A percentile compares a stretch with the other conserved stretches of the same genome.
phyloP scores from a whole-genome alignment of 768 basidiomycete genomes.

The Leccinum rimulosum region DNA sequence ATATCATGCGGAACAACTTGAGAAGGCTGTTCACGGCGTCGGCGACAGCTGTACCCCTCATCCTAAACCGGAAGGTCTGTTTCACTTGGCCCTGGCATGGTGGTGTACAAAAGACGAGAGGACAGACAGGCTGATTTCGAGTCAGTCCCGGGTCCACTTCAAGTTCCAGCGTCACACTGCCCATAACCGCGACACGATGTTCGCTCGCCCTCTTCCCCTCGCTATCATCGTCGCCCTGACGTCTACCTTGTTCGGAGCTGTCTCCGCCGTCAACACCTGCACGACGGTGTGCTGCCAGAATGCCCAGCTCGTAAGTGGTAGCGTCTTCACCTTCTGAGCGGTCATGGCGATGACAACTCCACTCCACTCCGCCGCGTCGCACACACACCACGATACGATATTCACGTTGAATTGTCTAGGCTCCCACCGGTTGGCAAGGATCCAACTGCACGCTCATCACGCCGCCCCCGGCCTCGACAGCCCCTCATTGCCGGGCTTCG shows the following conservation, averaged over 20 bases:
- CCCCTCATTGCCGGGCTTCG: not conserved
- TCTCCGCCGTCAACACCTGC: not conserved
- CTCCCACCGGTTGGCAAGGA: slow-evolving; percentile 1
- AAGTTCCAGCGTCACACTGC: not conserved
- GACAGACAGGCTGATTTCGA: not conserved
- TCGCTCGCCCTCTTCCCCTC: not conserved
- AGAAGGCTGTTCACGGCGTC: not conserved
- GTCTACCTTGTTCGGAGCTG: not conserved
- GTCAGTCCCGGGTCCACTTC: not conserved
- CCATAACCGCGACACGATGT: not conserved
- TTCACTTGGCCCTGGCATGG: not conserved
- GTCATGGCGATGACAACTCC: not conserved
- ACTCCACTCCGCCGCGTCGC: not conserved
- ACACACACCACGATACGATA: not conserved
- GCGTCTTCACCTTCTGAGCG: not conserved
- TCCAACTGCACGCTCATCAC: not conserved
- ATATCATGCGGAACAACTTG: not conserved
- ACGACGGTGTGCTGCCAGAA: not conserved
- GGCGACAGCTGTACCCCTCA: not conserved
- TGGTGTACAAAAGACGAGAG: not conserved
- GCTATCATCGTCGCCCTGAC: not conserved
- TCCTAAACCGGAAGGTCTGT: not conserved
- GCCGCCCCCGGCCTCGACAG: not conserved
- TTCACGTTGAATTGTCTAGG: not conserved
- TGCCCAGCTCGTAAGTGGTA: not conserved